Conservation (phyloP, 2,329 filamentous ascomycete genomes). For the Ophiostoma sp. region DNA sequence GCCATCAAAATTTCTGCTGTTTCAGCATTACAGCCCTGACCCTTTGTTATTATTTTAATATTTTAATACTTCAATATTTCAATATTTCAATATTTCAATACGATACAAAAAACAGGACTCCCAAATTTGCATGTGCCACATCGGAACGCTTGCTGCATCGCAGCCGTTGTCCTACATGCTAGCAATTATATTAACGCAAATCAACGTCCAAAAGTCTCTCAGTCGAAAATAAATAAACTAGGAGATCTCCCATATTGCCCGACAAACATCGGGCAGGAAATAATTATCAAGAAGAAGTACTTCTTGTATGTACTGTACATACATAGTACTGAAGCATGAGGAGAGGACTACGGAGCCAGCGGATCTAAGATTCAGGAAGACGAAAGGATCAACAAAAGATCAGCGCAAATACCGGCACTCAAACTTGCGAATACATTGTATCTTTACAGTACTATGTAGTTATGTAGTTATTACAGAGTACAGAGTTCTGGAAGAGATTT, state of each 20-base stretch:
- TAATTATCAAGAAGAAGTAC: no score
- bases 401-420: conserved; percentile 4
- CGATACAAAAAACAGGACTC: neutral
- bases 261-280: no score
- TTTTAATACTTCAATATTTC: neutral
- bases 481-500: no score
- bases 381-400: conserved; percentile 13
- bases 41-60: neutral
- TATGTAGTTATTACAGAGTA: no score
- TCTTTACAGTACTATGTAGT: no score
- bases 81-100: no score
- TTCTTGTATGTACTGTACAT: no score
- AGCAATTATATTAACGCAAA: neutral
- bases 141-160: neutral
- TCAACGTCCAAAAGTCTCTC: neutral
- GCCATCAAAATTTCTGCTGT: conserved; percentile 8
- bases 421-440: neutral
- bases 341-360: no score
- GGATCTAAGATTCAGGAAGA: no score
- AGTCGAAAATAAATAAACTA: neutral
- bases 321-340: no score
- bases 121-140: neutral
- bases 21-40: neutral
- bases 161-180: neutral
- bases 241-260: neutral